Evolutionary conservation across 306 rosid species (phyloP).

Genomic region (Leucaena leucocephala): DNA sequence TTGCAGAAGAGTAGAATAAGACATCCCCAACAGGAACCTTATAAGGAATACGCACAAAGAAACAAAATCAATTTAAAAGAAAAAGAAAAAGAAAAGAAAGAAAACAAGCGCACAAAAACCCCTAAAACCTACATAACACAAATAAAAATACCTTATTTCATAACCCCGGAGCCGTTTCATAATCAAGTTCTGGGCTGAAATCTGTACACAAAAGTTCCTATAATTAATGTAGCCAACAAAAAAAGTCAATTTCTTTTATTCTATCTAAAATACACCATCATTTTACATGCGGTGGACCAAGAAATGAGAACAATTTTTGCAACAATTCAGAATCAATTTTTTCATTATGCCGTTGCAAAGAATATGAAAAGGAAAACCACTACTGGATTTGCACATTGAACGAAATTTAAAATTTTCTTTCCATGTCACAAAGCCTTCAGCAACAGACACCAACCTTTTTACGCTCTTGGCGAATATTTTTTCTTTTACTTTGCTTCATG

Average conservation of each 20-base stretch:
- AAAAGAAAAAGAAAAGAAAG: neutral
- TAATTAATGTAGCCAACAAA: slow-evolving; percentile 25
- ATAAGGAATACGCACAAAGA: neutral
- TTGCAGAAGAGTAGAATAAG: neutral
- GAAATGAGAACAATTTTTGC: slow-evolving; percentile 10
- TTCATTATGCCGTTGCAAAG: neutral
- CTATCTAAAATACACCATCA: slow-evolving; percentile 23
- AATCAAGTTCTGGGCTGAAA: slow-evolving; percentile 71
- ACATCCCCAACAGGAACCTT: neutral
- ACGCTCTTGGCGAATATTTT: slow-evolving; percentile 95
- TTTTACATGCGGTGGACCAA: slow-evolving; percentile 7
- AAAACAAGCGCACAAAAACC: neutral
- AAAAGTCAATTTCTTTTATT: neutral
- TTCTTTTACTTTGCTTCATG: slow-evolving; percentile 93
- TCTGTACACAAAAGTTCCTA: slow-evolving; percentile 51
- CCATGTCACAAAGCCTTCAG: neutral
- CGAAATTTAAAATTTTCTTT: neutral
- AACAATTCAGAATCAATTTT: neutral
- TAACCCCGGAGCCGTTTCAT: slow-evolving; percentile 86
- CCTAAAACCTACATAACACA: neutral
- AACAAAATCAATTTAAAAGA: neutral
- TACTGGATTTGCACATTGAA: slow-evolving; percentile 11
- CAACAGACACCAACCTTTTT: slow-evolving; percentile 65
- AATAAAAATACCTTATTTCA: slow-evolving; percentile 75
- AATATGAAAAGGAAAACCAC: neutral